phyloP scores from a whole-genome alignment of 1,139 yeast species.

The Wickerhamiella pararugosa region DNA sequence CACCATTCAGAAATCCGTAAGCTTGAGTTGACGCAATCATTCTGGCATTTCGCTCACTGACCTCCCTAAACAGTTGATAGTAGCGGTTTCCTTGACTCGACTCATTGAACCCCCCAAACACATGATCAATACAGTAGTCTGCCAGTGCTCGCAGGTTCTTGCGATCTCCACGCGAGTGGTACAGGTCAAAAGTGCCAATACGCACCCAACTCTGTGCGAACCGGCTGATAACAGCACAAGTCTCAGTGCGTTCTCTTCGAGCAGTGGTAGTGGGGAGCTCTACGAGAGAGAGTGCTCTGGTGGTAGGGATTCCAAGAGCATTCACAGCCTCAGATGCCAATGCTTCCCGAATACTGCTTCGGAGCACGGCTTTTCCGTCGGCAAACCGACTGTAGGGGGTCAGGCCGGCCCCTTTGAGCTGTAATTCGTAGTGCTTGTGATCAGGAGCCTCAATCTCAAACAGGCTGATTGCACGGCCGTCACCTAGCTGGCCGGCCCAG shows the following conservation, averaged over 20 bases:
- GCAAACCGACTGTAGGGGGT: constrained; percentile 92
- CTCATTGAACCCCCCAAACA: constrained; percentile 26
- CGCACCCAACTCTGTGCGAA: constrained; percentile 82
- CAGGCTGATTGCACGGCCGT: constrained; percentile 75
- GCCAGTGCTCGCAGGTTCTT: constrained; percentile 45
- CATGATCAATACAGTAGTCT: constrained; percentile 57
- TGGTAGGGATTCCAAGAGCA: constrained; percentile 74
- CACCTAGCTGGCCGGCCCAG: constrained; percentile 96
- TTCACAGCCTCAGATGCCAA: constrained; percentile 68
- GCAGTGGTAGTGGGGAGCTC: constrained; percentile 65
- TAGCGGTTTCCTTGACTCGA: constrained; percentile 31
- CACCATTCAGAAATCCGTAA: constrained; percentile 89
- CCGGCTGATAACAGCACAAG: constrained; percentile 73
- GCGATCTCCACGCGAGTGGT: constrained; percentile 59
- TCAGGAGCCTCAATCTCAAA: constrained; percentile 36
- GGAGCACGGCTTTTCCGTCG: constrained; percentile 84
- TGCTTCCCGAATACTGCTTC: constrained; percentile 81
- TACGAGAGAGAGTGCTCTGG: constrained; percentile 66
- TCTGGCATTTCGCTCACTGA: constrained; percentile 54
- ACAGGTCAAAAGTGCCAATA: constrained; percentile 79
- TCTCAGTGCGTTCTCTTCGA: constrained; percentile 48
- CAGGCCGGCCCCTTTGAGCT: constrained; percentile 80
- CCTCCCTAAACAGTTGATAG: constrained; percentile 56
- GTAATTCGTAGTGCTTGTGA: constrained; percentile 44
- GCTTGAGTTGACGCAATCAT: constrained; percentile 80